Conservation (phyloP, 2,329 filamentous ascomycete genomes). For the Diaporthe batatas region DNA sequence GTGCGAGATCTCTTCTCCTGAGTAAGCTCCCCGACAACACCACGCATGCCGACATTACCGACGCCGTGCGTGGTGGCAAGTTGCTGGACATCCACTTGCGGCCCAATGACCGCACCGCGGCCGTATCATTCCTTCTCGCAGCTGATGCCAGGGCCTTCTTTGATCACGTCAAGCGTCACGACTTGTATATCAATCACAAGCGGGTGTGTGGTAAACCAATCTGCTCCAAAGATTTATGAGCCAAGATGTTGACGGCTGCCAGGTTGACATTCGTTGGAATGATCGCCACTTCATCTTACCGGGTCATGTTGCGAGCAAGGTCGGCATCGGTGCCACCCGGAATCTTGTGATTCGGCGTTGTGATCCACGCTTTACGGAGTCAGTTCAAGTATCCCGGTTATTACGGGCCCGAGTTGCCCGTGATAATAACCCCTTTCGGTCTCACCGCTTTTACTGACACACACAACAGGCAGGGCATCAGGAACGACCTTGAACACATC, state of each 20-base stretch:
- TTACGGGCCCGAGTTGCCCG: background rate
- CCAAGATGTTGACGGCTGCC: constrained; percentile 27
- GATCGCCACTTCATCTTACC: constrained; percentile 78
- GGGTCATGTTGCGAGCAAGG: constrained; percentile 73
- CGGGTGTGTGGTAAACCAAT: constrained; percentile 63
- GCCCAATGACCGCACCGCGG: constrained; percentile 68
- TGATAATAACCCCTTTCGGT: background rate
- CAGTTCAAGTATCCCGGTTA: background rate
- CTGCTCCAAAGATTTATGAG: background rate
- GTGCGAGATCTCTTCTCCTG: constrained; percentile 72
- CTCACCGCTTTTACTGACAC: background rate
- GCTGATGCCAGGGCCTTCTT: constrained; percentile 75
- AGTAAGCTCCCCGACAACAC: constrained; percentile 71
- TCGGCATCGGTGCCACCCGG: constrained; percentile 76
- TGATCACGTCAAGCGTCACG: constrained; percentile 72
- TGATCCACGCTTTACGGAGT: constrained; percentile 69
- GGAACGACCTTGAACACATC: constrained; percentile 84
- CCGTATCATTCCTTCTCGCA: constrained; percentile 78
- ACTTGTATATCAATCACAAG: constrained; percentile 77
- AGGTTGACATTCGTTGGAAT: constrained; percentile 79
- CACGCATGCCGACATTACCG: constrained; percentile 75
- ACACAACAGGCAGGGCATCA: constrained; percentile 62
- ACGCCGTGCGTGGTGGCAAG: constrained; percentile 76
- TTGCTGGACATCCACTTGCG: constrained; percentile 78
- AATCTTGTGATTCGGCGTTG: constrained; percentile 78